Percentiles rank a stretch among this genome's conserved stretches.
Conservation (phyloP, 2,329 filamentous ascomycete species). For the Ceratocystis cacaofunesta region DNA sequence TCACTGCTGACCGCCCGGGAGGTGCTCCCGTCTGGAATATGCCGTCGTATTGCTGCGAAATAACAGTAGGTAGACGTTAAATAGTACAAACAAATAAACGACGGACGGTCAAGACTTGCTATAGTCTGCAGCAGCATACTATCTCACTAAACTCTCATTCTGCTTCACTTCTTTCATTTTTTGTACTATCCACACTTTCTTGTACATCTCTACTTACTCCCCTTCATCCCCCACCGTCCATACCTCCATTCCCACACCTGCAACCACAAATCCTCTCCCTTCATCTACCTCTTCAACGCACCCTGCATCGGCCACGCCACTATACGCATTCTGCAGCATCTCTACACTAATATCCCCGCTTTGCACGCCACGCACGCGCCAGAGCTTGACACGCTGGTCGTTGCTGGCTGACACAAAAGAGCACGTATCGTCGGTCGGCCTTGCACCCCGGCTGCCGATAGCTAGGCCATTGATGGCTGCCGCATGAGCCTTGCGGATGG, state of each 20-base stretch:
- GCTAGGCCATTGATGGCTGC: slow-evolving; percentile 51
- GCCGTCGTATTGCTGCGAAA: no score
- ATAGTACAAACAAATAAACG: no score
- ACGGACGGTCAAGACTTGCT: no score
- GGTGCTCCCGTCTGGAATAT: no score
- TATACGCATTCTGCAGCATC: slow-evolving; percentile 37
- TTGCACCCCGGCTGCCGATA: neutral
- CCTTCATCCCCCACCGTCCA: slow-evolving; percentile 23
- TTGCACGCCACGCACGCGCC: slow-evolving; percentile 27
- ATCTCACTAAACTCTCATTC: no score
- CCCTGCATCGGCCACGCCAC: slow-evolving; percentile 45
- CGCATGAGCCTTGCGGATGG: slow-evolving; percentile 47
- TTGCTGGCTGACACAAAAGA: slow-evolving; percentile 37
- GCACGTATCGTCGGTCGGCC: neutral
- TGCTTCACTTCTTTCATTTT: no score
- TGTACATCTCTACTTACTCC: neutral
- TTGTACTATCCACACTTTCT: neutral
- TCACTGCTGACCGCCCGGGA: no score
- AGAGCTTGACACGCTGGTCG: slow-evolving; percentile 45
- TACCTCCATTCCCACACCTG: slow-evolving; percentile 34
- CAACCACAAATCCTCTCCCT: slow-evolving; percentile 26
- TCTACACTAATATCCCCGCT: slow-evolving; percentile 22
- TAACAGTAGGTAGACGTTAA: no score
- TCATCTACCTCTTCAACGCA: slow-evolving; percentile 31
- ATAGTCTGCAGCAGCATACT: no score